A percentile compares a stretch with the other conserved stretches of the same genome.
phyloP scores from a whole-genome alignment of 257 asterid genomes.

The Ocimum tenuiflorum region DNA sequence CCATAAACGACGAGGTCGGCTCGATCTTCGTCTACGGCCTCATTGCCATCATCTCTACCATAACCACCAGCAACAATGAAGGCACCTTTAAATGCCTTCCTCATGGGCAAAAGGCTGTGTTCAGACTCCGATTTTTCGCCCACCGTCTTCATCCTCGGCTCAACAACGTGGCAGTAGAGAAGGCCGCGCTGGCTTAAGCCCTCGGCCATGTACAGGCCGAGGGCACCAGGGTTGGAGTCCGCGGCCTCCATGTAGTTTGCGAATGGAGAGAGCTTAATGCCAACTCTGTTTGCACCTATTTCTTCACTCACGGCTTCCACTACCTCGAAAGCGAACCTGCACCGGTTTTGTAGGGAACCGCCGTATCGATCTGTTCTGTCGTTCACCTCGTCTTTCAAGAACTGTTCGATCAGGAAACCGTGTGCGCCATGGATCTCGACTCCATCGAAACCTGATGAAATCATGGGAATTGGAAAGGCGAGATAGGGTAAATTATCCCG shows the following conservation, averaged over 20 bases:
- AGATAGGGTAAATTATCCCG: too few relatives aligned
- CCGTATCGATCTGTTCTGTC: conserved; percentile 66
- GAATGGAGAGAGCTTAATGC: conserved; percentile 60
- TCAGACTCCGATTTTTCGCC: conserved; percentile 22
- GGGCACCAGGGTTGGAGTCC: conserved; percentile 52
- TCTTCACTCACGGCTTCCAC: conserved; percentile 42
- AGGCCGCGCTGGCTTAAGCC: conserved; percentile 35
- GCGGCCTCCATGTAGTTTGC: conserved; percentile 27
- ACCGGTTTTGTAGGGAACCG: conserved; percentile 59
- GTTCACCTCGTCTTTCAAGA: conserved; percentile 50
- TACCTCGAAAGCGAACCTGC: conserved; percentile 48
- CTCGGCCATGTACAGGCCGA: conserved; percentile 46
- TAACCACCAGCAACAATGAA: conserved; percentile 63
- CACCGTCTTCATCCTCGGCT: conserved; percentile 40
- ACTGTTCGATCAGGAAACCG: conserved; percentile 61
- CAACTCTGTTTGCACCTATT: conserved; percentile 46
- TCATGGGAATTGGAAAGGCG: too few relatives aligned
- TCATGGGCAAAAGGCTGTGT: conserved; percentile 38
- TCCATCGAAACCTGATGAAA: conserved; percentile 56
- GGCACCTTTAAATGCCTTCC: conserved; percentile 50
- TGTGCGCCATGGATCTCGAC: conserved; percentile 69
- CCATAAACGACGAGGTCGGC: conserved; percentile 60
- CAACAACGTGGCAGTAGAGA: conserved; percentile 57
- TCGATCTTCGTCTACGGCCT: conserved; percentile 39
- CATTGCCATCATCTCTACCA: conserved; percentile 46